These are phyloP conservation scores for Combretum micranthum DNA, from an alignment of 345 rosid species.

Conservation along the genomic window DNA sequence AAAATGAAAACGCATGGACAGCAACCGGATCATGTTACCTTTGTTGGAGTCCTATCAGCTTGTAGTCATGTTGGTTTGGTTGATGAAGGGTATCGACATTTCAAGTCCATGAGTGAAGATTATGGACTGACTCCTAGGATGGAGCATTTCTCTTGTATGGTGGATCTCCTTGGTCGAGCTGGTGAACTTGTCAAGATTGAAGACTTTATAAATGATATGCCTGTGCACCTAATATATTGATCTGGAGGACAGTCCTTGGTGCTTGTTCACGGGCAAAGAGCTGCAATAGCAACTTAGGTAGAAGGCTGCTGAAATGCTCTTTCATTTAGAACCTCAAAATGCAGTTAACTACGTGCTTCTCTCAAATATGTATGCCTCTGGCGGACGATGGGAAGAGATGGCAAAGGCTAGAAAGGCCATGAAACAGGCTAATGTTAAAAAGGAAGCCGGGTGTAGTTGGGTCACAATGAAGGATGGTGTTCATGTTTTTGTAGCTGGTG, in stretches of 20 bases:
- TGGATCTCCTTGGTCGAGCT: conserved; percentile 85
- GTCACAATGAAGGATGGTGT: conserved; percentile 90
- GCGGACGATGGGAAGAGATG: conserved; percentile 77
- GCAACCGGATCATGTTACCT: conserved; percentile 86
- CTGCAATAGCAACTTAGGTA: conserved; percentile 53
- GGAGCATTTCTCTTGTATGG: conserved; percentile 91
- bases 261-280: conserved; percentile 72
- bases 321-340: conserved; percentile 73
- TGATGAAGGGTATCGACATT: conserved; percentile 68
- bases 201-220: conserved; percentile 53
- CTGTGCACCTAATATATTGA: conserved; percentile 72
- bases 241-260: conserved; percentile 89
- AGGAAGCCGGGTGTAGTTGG: conserved; percentile 97
- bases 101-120: conserved; percentile 52
- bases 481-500: conserved; percentile 82
- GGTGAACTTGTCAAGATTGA: conserved; percentile 71
- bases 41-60: conserved; percentile 84
- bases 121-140: conserved; percentile 56
- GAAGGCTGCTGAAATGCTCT: conserved; percentile 71
- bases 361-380: conserved; percentile 84
- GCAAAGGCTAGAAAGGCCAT: conserved; percentile 61
- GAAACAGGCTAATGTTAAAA: conserved; percentile 66
- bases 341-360: conserved; percentile 85
- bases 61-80: conserved; percentile 88
- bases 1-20: conserved; percentile 58